Base-by-base conservation (phyloP, 1,284 basidiomycete genomes). In the Ustilago crameri region DNA sequence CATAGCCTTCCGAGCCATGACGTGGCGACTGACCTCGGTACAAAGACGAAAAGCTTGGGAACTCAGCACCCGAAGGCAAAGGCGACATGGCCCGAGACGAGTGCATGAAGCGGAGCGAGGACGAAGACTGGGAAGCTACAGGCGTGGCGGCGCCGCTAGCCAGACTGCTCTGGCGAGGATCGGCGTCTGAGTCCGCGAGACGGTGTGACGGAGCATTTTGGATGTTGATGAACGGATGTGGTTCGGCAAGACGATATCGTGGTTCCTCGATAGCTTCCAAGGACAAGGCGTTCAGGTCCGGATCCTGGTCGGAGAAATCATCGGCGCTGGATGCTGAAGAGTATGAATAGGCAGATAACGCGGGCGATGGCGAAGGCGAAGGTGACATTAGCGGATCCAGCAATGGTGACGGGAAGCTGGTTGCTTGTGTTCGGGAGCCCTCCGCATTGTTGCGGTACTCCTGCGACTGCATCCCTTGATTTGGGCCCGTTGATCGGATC, bases 201-300 rank as follows among this genome's bases (percentile, higher is more conserved):
- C 43, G 54, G 17, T 47, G 43, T 2, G 27, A 37, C 4, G 22
- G 38, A 7, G 23, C 26, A n/a, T 35, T 18, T 0, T 46, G 48
- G n/a, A 15, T 37, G 22, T 17, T 41, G 1, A 20, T 40, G 2
- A 30, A 17, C 5, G 32, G 15, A 23, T 22, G 20, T 9, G 57
- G 14, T 23, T 48, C 44, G 15, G 47, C 17, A 43, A 66, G 57
- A 23, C 23, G 69, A 24, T 72, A 66, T 22, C 48, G 63, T n/a
- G 69, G 69, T 30, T 72, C 69, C 27, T 72, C 69, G 42, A 72
- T 66, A 14, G 52, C 67, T 38, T 76, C 74, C 9, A 76, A 64
- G 5, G 66, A 74, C 20, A 76, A 47, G 10, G 63, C 49, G 14
- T 53, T 59, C 32, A 76, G 51, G 18, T 76, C 74, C n/a, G 59